Evolutionary conservation across 2,329 filamentous ascomycete species (phyloP).

Genomic region (Cordyceps cicadae): DNA sequence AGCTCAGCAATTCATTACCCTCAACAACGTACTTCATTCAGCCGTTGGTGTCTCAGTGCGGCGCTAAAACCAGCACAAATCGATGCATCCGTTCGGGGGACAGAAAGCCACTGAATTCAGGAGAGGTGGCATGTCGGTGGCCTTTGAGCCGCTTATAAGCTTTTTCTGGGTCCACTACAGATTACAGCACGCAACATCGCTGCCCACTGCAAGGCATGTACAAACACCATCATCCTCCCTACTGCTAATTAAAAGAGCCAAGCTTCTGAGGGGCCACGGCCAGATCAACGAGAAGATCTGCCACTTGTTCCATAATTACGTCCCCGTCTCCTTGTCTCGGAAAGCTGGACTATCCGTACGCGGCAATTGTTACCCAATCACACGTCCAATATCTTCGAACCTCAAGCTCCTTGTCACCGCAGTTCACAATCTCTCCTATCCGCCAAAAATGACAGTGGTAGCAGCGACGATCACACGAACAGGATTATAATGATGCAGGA

Average conservation of each 20-base stretch:
- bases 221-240: conserved; percentile 1
- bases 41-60: no score
- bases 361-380: background rate
- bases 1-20: no score
- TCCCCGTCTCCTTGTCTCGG: background rate
- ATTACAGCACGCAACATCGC: background rate
- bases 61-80: no score
- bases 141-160: background rate
- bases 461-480: conserved; percentile 12
- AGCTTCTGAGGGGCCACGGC: background rate
- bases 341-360: background rate
- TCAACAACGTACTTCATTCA: no score
- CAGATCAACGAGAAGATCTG: background rate
- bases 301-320: background rate
- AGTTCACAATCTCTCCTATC: no score
- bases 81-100: no score
- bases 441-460: conserved; percentile 5
- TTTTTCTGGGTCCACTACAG: background rate
- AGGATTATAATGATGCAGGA: conserved; percentile 11
- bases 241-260: background rate
- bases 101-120: no score
- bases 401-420: background rate
- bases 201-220: background rate
- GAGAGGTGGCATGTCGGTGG: no score
- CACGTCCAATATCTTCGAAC: background rate